Percentiles rank a stretch among this genome's conserved stretches.
Evolutionary conservation across 345 rosid species (phyloP).

Genomic region (Populus davidiana): DNA sequence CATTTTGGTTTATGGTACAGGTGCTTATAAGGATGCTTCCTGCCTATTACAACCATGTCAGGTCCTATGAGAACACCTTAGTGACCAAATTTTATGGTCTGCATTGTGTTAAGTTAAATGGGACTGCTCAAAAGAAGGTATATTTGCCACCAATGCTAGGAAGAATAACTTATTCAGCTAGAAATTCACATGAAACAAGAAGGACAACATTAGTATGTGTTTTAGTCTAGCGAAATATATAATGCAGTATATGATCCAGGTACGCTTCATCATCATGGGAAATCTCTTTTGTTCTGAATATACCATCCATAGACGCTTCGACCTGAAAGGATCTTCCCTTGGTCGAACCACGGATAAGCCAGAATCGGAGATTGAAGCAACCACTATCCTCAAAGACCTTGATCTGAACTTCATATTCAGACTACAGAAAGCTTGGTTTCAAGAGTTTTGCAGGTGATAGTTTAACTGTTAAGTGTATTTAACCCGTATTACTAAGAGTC

Average conservation of each 20-base stretch:
- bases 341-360: slow-evolving; percentile 87
- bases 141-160: background rate
- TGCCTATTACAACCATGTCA: slow-evolving; percentile 80
- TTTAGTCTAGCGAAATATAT: background rate
- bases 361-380: slow-evolving; percentile 67
- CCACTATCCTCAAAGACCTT: slow-evolving; percentile 82
- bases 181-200: background rate
- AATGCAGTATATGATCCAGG: slow-evolving; percentile 37
- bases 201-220: too few relatives aligned
- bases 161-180: background rate
- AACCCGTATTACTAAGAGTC: too few relatives aligned
- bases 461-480: too few relatives aligned
- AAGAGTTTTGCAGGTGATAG: slow-evolving; percentile 64
- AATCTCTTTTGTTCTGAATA: slow-evolving; percentile 83
- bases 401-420: slow-evolving; percentile 83
- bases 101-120: slow-evolving; percentile 80
- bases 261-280: slow-evolving; percentile 89
- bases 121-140: slow-evolving; percentile 85
- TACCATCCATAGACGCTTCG: slow-evolving; percentile 73
- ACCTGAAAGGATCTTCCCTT: slow-evolving; percentile 90
- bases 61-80: slow-evolving; percentile 75
- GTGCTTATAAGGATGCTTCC: slow-evolving; percentile 92
- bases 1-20: slow-evolving; percentile 31
- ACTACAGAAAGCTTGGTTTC: slow-evolving; percentile 80
- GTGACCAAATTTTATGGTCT: slow-evolving; percentile 80